These are phyloP conservation scores for Vinca minor DNA, from an alignment of 257 asterid species.

Conservation along the genomic window DNA sequence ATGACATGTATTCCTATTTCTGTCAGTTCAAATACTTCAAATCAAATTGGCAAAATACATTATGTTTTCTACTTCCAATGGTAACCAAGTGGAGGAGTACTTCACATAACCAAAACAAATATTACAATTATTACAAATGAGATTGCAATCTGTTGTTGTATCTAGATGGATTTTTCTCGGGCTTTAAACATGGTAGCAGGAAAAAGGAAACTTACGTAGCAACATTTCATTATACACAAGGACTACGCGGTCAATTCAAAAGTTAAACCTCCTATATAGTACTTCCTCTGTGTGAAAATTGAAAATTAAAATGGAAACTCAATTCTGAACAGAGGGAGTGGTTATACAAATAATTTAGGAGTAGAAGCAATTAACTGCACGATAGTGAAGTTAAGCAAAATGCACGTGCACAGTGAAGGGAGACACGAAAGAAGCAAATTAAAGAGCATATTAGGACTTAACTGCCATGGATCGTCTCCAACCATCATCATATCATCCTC, in stretches of 20 bases:
- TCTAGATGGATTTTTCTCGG: neutral
- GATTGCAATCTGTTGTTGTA: neutral
- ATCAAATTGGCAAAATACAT: neutral
- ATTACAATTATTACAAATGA: neutral
- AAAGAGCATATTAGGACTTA: constrained; percentile 32
- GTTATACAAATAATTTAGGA: neutral
- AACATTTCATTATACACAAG: no score
- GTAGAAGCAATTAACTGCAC: neutral
- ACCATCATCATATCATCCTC: constrained; percentile 99
- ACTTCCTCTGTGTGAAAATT: no score
- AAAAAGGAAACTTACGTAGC: no score
- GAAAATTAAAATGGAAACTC: no score
- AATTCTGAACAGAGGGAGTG: neutral
- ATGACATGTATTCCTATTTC: neutral
- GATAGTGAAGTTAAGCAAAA: neutral
- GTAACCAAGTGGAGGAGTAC: neutral
- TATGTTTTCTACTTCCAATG: neutral
- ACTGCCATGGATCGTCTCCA: constrained; percentile 99
- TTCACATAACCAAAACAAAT: neutral
- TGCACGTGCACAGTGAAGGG: neutral
- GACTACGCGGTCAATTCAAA: no score
- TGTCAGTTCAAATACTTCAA: neutral
- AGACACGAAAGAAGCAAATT: neutral
- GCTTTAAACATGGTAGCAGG: neutral
- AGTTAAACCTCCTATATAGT: no score